Base-by-base conservation (phyloP, 2,329 filamentous ascomycete genomes). In the Scortechinia acanthostroma region DNA sequence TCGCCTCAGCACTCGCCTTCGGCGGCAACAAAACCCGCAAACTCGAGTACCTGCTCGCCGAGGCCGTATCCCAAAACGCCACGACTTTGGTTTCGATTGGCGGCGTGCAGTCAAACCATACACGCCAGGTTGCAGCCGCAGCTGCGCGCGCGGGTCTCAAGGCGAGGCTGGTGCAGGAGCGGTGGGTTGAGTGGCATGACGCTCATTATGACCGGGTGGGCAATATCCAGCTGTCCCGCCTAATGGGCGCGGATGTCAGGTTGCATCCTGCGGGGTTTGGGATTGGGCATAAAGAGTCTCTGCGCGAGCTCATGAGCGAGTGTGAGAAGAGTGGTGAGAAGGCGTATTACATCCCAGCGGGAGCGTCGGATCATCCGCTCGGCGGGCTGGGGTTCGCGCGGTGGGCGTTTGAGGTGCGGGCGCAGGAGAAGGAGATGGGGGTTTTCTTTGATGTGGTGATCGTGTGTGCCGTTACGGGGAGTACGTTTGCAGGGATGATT, bases 301-400 rank as follows among this genome's bases (percentile, higher is more conserved):
- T 83, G 3, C 68, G 70, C 43, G 59, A 67, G 1, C 65, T 84
- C 3, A 68, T 72, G 35, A 62, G 71, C 14, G 75, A 82, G 54
- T 71, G 81, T 15, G 61, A 66, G 47, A 58, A 53, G 1, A 57
- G 57, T 1, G 83, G 80, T 0, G 71, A 73, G 28, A 80, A 76
- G 57, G 80, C 83, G 0, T 88, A 87, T 56, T 84, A 83, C 55
- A 86, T 88, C 50, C 84, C 84, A 3, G 82, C 83, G 0, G 83
- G 83, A 0, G 83, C 83, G 1, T 83, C 77, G 0, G 82, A 86
- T 57, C 83, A 88, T 56, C 79, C 80, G 1, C 68, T 86, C 0
- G 83, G 84, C 2, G 84, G 83, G 0, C 59, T 88, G 15, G 83
- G 84, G 0, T 88, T 87, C 53, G 82, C 82, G 4, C 68, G 81